Base-by-base conservation (phyloP, 495 filamentous ascomycete genomes). In the Aspergillus sparsus region DNA sequence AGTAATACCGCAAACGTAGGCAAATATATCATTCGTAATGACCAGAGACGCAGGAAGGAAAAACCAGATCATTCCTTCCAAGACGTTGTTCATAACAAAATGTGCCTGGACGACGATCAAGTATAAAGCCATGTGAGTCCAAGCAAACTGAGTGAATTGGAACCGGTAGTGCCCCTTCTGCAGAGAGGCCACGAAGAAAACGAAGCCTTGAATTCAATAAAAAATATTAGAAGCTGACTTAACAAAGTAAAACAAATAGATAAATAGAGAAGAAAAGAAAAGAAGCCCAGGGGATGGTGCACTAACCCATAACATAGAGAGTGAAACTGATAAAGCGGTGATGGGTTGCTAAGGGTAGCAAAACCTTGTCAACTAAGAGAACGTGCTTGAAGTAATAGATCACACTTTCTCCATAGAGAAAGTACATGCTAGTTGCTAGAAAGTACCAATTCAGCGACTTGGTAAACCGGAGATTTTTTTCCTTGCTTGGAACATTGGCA, bases 1-100 rank as follows among this genome's bases (percentile, higher is more conserved):
- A 8, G 92, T 92, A 68, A 99, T 97, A 62, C 95, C 95, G 73
- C 91, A 96, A 61, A 99, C 83, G 68, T 99, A 99, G 69, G 95
- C 95, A 68, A 96, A 98, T 61, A 98, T 99, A 73, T 99, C 95
- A 69, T 99, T 99, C 39, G 90, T 96, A 68, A 98, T 97, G 66
- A 99, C 95, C 56, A 99, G 82, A 32, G 90, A 88, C 3, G 91
- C 93, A 2, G 95, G 95, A 47, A 99, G 80, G 83, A 99, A 97
- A 82, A 99, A 98, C 95, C 95, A 99, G 71, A 99, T 94, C 91
- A 99, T 92, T 74, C 95, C 95, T 77, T 99, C 95, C 72, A 99
- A 93, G 60, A 98, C 88, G 75, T 98, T 99, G 81, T 99, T 98
- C 89, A 99, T 97, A 74, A 99, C 91, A 70, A 99, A 99, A 74